Base-by-base conservation (phyloP, 768 basidiomycete species). In the Pleurotus djamor region DNA sequence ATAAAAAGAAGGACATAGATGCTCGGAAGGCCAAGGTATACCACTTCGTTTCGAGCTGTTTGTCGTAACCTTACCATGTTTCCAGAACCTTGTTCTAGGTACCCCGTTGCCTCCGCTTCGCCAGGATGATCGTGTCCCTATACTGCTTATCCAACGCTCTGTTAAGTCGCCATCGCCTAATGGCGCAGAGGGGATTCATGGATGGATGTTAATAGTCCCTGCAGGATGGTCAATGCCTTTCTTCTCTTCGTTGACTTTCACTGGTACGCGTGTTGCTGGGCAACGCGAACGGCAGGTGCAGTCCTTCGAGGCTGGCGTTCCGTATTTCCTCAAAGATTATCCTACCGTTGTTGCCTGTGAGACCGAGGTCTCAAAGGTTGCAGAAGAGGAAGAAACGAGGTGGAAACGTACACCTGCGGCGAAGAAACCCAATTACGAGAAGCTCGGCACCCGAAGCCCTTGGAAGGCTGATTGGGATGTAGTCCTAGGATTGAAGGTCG, bases 191-290 rank as follows among this genome's bases (percentile, higher is more conserved):
- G 75, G 80, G 1, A 74, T 94, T 34, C 87, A 94, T 65, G 95
- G 96, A 41, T 97, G 92, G 89, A 94, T 88, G 6, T 74, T 99
- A 7, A 77, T 97, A 48, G 70, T 96, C 35, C 96, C 96, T 3
- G 78, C 85, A 1, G 94, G 93, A 10, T 98, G 95, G 94, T 82
- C 84, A 0, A 96, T 94, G 88, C 80, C 95, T 1, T 94, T 98
- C 74, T 85, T 92, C 62, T 80, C 80, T 43, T 96, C 95, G 2
- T 81, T 99, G 52, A 80, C 81, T 3, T 87, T 85, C 70, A 94
- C 95, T 0, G 89, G 91, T 17, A 92, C 91, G 1, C 88, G 94
- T 5, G 81, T 96, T 14, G 91, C 83, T 4, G 96, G 96, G 2
- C 89, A 95, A 66, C 84, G 88, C 33, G 94, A 98, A 67, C 84